A percentile compares a stretch with the other conserved stretches of the same genome.
Evolutionary conservation across 2,329 filamentous ascomycete species (phyloP).

Genomic region (Coleophoma cylindrospora): DNA sequence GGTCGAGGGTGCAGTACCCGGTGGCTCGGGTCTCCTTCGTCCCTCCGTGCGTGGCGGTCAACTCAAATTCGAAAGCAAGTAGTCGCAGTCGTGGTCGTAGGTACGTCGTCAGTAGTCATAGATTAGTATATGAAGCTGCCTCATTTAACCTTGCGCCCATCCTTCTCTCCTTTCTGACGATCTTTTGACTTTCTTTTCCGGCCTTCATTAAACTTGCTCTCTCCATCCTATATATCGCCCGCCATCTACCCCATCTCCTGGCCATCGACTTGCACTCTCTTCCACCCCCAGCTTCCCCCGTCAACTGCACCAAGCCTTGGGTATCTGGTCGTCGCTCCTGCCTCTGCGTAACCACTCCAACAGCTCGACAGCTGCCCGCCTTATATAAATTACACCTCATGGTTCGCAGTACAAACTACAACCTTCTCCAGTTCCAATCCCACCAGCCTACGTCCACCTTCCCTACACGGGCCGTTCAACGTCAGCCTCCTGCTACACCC

Average conservation of each 20-base stretch:
- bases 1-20: not conserved
- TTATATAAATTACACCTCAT: not conserved
- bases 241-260: not conserved
- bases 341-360: not conserved
- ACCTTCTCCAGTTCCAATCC: not conserved
- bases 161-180: not conserved
- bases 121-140: not conserved
- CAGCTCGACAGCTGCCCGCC: not conserved
- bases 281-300: no score
- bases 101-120: no score
- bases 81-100: not conserved
- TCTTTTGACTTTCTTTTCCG: not conserved
- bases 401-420: not conserved
- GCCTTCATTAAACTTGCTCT: not conserved
- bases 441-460: not conserved
- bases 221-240: not conserved
- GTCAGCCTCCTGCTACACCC: not conserved
- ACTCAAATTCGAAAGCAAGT: not conserved
- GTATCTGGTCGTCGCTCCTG: not conserved
- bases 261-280: no score
- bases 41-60: not conserved
- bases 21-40: not conserved
- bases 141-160: slow-evolving; percentile 1
- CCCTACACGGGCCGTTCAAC: not conserved
- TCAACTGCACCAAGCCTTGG: no score